Base-by-base conservation (phyloP, 495 filamentous ascomycete species). In the Penicillium crystallinum region DNA sequence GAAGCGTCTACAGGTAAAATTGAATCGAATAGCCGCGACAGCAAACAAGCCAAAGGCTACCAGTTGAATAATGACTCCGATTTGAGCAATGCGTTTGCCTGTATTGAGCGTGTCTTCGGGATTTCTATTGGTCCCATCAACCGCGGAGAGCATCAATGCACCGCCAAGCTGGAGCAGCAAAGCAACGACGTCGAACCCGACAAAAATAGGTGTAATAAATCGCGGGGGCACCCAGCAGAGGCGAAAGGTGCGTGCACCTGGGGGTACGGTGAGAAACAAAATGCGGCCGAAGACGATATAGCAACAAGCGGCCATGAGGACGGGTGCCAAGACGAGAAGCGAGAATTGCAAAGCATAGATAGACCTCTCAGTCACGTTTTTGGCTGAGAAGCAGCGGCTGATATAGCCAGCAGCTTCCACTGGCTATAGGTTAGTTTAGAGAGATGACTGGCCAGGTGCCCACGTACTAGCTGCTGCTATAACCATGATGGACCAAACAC, bases 211-310 rank as follows among this genome's bases (percentile, higher is more conserved):
- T 10, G 61, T 68, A 22, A 67, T 54, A 33, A 56, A 67, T 9
- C 76, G 75, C 0, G 77, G 70, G 4, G 76, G 71, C 1, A 77
- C 67, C 75, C 76, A 80, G 39, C 76, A 68, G 1, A 75, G 54
- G 42, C 49, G 58, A 0, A 66, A 62, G 3, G 75, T 76, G 18
- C 70, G 61, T 25, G 59, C 52, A 22, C 69, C 61, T 6, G 52
- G 54, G 0, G 76, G 75, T 3, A 78, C 70, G 21, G 76, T 64
- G 11, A 73, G 61, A 46, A 73, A 75, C 33, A 81, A 69, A 19
- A 81, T 58, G 7, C 77, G 72, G 0, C 72, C 76, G 42, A 81
- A 77, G 18, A 77, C 55, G 62, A 81, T 75, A 60, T 82, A 83
- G 41, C 79, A 76, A 0, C 77, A 79, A 0, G 77, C 80, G 1